Base-by-base conservation (phyloP, 768 basidiomycete species). In the Lyophyllum atratum region DNA sequence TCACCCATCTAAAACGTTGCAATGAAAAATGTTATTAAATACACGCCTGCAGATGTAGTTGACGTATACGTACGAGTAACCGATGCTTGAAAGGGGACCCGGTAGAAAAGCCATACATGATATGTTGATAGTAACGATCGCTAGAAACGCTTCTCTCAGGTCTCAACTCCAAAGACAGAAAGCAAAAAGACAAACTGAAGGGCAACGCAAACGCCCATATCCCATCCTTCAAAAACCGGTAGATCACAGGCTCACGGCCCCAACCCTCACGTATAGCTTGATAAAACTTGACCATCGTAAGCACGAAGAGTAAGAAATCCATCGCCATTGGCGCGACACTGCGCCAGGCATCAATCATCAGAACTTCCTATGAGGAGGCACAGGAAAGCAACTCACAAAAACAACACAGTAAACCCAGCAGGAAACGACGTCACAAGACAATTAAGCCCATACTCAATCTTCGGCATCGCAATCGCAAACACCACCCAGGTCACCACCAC, bases 121-220 rank as follows among this genome's bases (percentile, higher is more conserved):
- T 1, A 50, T n/a, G 34, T 50, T 50, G 19, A 50, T 26, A 4
- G 21, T 50, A 6, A 50, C 31, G 21, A 40, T 50, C 15, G 49
- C 49, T 50, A 15, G 9, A 9, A n/a, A 50, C 7, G 46, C 11
- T 24, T 28, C 10, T n/a, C 3, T 33, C 26, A 49, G 9, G 12
- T 40, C n/a, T n/a, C 34, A 5, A 34, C 3, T 11, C 24, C 29
- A 7, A 21, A 22, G 34, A 39, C 33, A 26, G 49, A 17, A 50
- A 14, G 17, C 7, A 24, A 19, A 21, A 22, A 11, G 8, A 50
- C 49, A 12, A 21, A 50, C 49, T 25, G 49, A 50, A 37, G 2
- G 49, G 49, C 21, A 50, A 21, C 2, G 49, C 49, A n/a, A 50
- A 50, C 28, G 49, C 49, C 49, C 49, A 50, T 7, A 50, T 50